A percentile compares a stretch with the other conserved stretches of the same genome.
phyloP scores from a whole-genome alignment of 2,329 filamentous ascomycete genomes.

The Talaromyces sp. region DNA sequence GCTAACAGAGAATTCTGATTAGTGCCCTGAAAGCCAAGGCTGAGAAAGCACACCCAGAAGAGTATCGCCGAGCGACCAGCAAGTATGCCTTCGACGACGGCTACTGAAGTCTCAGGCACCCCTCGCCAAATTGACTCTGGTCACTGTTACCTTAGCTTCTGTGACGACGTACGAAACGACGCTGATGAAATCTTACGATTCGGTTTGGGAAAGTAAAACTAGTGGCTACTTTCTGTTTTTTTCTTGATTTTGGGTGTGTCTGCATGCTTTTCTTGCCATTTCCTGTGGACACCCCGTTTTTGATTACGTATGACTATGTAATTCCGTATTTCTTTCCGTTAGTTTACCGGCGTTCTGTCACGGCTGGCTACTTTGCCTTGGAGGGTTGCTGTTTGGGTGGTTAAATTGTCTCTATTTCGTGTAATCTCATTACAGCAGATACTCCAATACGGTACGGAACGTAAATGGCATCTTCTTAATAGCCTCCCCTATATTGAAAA shows the following conservation, averaged over 20 bases:
- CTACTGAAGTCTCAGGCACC: slow-evolving; percentile 21
- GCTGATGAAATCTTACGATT: slow-evolving; percentile 21
- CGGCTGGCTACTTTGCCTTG: slow-evolving; percentile 6
- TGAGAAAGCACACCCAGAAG: slow-evolving; percentile 42
- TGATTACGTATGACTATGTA: slow-evolving; percentile 18
- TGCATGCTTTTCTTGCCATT: slow-evolving; percentile 16
- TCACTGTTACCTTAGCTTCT: background rate
- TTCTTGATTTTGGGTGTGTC: slow-evolving; percentile 17
- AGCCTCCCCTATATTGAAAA: background rate
- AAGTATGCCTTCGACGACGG: slow-evolving; percentile 40
- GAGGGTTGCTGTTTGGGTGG: slow-evolving; percentile 9
- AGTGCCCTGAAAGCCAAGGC: slow-evolving; percentile 42
- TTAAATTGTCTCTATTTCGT: slow-evolving; percentile 6
- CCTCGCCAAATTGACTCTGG: background rate
- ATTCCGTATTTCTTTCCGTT: slow-evolving; percentile 4
- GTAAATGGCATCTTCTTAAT: background rate
- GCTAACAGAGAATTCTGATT: slow-evolving; percentile 26
- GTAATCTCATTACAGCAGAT: slow-evolving; percentile 12
- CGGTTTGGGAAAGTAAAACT: slow-evolving; percentile 12
- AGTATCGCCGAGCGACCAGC: slow-evolving; percentile 43
- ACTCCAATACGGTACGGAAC: slow-evolving; percentile 2
- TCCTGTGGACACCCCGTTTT: slow-evolving; percentile 8
- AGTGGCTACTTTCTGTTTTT: slow-evolving; percentile 20
- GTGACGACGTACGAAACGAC: slow-evolving; percentile 20
- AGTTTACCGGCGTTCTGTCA: slow-evolving; percentile 4